Base-by-base conservation (phyloP, 2,329 filamentous ascomycete species). In the Cercospora sp. region DNA sequence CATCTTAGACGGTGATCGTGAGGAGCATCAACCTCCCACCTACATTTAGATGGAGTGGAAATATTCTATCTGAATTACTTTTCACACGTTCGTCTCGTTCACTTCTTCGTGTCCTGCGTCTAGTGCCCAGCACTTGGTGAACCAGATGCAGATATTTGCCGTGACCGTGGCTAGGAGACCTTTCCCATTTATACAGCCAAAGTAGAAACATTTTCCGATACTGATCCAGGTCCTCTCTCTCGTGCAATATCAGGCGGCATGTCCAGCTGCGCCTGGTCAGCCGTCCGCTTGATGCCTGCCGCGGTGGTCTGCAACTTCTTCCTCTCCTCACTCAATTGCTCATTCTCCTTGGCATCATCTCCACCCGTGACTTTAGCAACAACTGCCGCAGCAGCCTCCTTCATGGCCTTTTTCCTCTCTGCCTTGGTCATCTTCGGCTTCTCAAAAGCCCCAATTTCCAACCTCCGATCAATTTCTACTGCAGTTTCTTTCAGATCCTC, bases 401-500 rank as follows among this genome's bases (percentile, higher is more conserved):
- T 78, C 32, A 72, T 79, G 53, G 81, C 80, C 55, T 81, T 81
- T 65, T 82, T 83, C 59, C 82, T 81, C 63, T 82, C 76, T 13
- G 81, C 81, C 53, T 81, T 82, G 9, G 79, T 80, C 59, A 86
- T 84, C 67, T 80, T 81, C 8, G 84, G 82, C 66, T 86, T 84
- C 43, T 76, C 76, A 37, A 77, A 77, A 5, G 72, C 71, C 18
- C 75, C 77, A 65, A 92, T 82, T 16, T 86, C 87, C 13, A 92
- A 80, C 34, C 84, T 82, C 64, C 84, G 78, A 76, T 97, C 94
- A 3, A 90, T 83, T 6, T 87, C 85, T 55, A 83, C 83, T 0
- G 94, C 94, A 68, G 83, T 80, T 34, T 88, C 85, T 21, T 88
- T 75, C 55, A 96, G 79, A 66, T 90, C 85, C 5, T 69, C 58